These are phyloP conservation scores for Arxiozyma slooffiae DNA, from an alignment of 1,139 yeast genomes.

Conservation along the genomic window DNA sequence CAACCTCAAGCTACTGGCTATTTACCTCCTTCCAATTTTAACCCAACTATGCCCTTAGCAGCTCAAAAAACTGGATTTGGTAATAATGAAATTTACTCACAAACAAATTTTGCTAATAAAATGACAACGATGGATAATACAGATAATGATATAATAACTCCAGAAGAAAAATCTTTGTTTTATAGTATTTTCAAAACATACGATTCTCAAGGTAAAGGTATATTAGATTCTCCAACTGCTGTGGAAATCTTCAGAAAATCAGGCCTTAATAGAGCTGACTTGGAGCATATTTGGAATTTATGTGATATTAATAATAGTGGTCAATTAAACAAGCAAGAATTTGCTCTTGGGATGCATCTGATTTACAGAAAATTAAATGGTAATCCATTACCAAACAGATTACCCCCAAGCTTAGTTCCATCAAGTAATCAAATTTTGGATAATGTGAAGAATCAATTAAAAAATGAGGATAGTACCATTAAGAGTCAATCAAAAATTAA, in stretches of 20 bases:
- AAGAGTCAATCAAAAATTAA: constrained; percentile 18
- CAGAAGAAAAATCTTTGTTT: constrained; percentile 77
- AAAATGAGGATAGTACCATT: constrained; percentile 19
- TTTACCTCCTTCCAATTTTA: constrained; percentile 25
- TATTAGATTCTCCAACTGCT: constrained; percentile 70
- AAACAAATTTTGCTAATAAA: constrained; percentile 14
- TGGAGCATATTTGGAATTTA: constrained; percentile 84
- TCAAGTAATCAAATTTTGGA: constrained; percentile 63
- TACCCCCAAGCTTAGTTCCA: constrained; percentile 68
- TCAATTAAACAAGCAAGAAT: constrained; percentile 64
- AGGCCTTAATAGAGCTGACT: constrained; percentile 73
- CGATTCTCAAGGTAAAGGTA: constrained; percentile 63
- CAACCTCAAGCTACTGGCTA: constrained; percentile 35
- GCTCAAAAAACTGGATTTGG: constrained; percentile 51
- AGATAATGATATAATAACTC: constrained; percentile 40
- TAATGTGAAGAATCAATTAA: constrained; percentile 54
- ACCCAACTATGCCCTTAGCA: constrained; percentile 26
- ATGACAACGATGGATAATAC: constrained; percentile 1
- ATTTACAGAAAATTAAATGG: constrained; percentile 70
- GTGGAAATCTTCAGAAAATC: constrained; percentile 83
- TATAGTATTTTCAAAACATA: constrained; percentile 84
- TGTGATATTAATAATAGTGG: constrained; percentile 65
- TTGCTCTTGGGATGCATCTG: constrained; percentile 76
- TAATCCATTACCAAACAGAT: constrained; percentile 55
- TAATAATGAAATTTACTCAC: constrained; percentile 31